phyloP scores from a whole-genome alignment of 2,329 filamentous ascomycete genomes.

The Ophiocordyceps camponoti-floridani region DNA sequence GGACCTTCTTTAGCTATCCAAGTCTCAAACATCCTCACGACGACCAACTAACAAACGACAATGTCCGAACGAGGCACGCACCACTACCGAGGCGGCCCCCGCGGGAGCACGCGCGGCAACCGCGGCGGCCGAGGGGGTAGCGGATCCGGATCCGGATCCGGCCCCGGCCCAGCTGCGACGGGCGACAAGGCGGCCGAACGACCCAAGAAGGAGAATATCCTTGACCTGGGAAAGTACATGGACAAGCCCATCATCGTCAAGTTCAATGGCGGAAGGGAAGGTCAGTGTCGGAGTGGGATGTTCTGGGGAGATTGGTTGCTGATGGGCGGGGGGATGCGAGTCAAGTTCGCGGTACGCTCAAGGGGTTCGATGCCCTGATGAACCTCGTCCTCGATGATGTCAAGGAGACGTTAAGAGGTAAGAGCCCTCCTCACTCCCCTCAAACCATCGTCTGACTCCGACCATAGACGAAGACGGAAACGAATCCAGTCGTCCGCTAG shows the following conservation, averaged over 20 bases:
- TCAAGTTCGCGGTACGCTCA: conserved; percentile 46
- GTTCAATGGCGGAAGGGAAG: conserved; percentile 87
- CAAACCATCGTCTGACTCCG: too few relatives aligned
- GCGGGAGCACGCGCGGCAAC: conserved; percentile 21
- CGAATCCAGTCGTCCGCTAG: conserved; percentile 61
- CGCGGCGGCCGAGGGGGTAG: conserved; percentile 28
- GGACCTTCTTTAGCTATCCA: too few relatives aligned
- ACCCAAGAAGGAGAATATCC: conserved; percentile 97
- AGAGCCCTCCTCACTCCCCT: conserved; percentile 6
- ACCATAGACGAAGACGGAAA: conserved; percentile 90
- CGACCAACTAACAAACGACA: too few relatives aligned
- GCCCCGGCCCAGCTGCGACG: too few relatives aligned
- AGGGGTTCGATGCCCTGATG: conserved; percentile 95
- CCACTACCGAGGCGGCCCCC: conserved; percentile 23
- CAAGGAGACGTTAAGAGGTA: conserved; percentile 76
- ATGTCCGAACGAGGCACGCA: conserved; percentile 34
- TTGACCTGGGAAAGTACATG: conserved; percentile 91
- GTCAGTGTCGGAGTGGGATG: conserved; percentile 24
- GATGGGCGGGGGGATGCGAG: too few relatives aligned
- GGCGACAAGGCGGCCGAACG: conserved; percentile 37
- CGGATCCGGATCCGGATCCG: conserved; percentile 21
- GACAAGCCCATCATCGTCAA: conserved; percentile 92
- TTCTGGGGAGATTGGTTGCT: neutral
- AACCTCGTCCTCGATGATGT: conserved; percentile 93
- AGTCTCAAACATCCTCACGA: too few relatives aligned